Conservation (phyloP, 225 moss, liverwort and hornwort species). For the Marchantia polymorpha region DNA sequence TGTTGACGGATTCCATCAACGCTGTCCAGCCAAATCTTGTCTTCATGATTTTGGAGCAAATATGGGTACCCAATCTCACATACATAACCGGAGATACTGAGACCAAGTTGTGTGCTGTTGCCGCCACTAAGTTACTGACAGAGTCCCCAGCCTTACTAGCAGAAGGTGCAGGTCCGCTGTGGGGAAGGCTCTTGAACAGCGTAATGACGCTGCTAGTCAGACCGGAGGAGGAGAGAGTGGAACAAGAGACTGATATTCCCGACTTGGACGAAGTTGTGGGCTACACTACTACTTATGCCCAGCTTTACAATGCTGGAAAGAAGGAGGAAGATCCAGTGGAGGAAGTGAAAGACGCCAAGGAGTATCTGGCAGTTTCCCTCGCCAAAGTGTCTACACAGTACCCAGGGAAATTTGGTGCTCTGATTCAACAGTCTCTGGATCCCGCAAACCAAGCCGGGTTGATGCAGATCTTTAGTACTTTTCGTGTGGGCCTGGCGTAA, state of each 20-base stretch:
- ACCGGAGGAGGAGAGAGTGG: constrained; percentile 90
- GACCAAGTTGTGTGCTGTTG: constrained; percentile 85
- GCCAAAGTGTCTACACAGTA: constrained; percentile 61
- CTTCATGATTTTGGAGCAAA: constrained; percentile 73
- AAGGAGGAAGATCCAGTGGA: constrained; percentile 94
- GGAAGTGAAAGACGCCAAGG: constrained; percentile 71
- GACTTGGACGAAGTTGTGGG: constrained; percentile 98
- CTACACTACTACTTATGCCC: constrained; percentile 85
- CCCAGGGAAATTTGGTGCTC: constrained; percentile 57
- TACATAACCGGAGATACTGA: constrained; percentile 84
- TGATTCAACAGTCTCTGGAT: constrained; percentile 72
- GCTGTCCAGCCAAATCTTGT: constrained; percentile 79
- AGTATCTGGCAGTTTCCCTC: constrained; percentile 69
- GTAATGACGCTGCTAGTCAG: constrained; percentile 83
- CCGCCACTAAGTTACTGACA: constrained; percentile 73
- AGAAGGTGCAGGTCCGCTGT: constrained; percentile 49
- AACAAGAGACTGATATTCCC: constrained; percentile 88
- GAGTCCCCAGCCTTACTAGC: constrained; percentile 58
- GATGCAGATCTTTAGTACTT: constrained; percentile 63
- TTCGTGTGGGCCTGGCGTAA: constrained; percentile 49
- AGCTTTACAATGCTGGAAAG: constrained; percentile 93
- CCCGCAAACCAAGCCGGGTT: constrained; percentile 66
- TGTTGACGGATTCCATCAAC: constrained; percentile 75
- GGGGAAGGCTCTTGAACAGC: constrained; percentile 77
- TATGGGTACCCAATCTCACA: constrained; percentile 84